A percentile compares a stretch with the other conserved stretches of the same genome.
Evolutionary conservation across 306 rosid genomes (phyloP).

Genomic region (Carpinus fangiana): DNA sequence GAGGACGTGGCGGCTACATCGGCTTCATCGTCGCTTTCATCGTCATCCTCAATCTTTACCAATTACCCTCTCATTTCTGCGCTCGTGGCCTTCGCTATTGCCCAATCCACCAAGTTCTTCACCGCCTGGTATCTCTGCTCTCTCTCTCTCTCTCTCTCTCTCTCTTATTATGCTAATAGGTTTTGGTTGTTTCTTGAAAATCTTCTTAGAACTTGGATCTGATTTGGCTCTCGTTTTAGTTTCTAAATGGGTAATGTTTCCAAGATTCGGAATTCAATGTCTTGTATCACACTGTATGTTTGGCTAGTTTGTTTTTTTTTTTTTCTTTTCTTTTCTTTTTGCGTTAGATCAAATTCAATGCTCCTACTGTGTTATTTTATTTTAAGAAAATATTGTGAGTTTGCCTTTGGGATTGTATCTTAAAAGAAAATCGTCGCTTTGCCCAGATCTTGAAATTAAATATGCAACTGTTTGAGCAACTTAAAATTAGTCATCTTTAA

Average conservation of each 20-base stretch:
- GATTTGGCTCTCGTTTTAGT: not conserved
- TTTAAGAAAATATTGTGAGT: not conserved
- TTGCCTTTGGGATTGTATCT: not conserved
- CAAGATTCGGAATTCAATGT: not conserved
- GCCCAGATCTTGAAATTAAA: constrained; percentile 1
- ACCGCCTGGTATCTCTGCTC: constrained; percentile 47
- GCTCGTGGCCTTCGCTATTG: constrained; percentile 55
- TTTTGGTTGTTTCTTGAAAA: not conserved
- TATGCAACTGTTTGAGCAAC: not conserved
- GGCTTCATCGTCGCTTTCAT: not conserved
- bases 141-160: not conserved
- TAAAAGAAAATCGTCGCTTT: not conserved
- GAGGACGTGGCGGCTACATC: constrained; percentile 25
- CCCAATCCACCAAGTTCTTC: constrained; percentile 69
- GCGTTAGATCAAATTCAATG: not conserved
- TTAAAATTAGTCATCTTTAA: not conserved
- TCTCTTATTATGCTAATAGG: not conserved
- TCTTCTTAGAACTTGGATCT: constrained; percentile 24
- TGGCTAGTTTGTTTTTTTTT: too few relatives aligned
- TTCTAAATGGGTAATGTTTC: not conserved
- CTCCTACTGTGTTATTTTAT: not conserved
- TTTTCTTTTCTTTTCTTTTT: too few relatives aligned
- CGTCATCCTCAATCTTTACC: constrained; percentile 49
- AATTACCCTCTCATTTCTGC: constrained; percentile 82
- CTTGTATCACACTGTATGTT: not conserved